Evolutionary conservation across 2,329 filamentous ascomycete species (phyloP), one percentile per base, ranked within the genome.

Genomic region (Graphilbum sp.): DNA sequence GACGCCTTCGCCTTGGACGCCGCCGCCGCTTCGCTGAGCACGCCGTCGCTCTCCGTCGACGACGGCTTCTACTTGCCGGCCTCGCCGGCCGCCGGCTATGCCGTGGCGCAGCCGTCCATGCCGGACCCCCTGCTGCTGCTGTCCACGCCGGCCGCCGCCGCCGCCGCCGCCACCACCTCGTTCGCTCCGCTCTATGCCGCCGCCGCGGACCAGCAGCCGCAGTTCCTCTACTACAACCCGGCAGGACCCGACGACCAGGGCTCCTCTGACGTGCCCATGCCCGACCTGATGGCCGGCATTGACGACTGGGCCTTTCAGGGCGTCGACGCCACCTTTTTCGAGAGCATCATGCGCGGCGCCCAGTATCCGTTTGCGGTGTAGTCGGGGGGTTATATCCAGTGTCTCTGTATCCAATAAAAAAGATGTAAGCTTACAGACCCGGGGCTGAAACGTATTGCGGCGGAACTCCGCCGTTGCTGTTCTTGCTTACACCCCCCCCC

Each of bases 301-400:
- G 51, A 56, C 33, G 52, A 52, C 35, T 56, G 52, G 52, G 46
- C 47, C 0, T 52, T 55, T 25, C 50, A 56, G 37, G 54, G 52
- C 3, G 49, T 55, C 2, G 53, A 56, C 32, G 47, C 47, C 32
- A 52, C 52, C 2, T 53, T 57, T 15, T 52, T 53, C 27, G 48
- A 52, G 34, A 49, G 38, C 21, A 32, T 47, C 7, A 42, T 48
- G 9, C 39, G 39, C 9, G 39, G 39, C 21, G 33, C 19, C 20
- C 30, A 37, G 19, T 30, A 30, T 32, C 29, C 35, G 19, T 32
- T 19, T 25, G 5, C 20, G n/a, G n/a, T n/a, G n/a, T n/a, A n/a
- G n/a, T n/a, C n/a, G n/a, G n/a, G n/a, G n/a, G n/a, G n/a, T n/a
- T n/a, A n/a, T n/a, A n/a, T n/a, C n/a, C n/a, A n/a, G n/a, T n/a